A percentile compares a stretch with the other conserved stretches of the same genome.
phyloP scores from a whole-genome alignment of 805 yeast species.

The Pachysolen tannophilus region DNA sequence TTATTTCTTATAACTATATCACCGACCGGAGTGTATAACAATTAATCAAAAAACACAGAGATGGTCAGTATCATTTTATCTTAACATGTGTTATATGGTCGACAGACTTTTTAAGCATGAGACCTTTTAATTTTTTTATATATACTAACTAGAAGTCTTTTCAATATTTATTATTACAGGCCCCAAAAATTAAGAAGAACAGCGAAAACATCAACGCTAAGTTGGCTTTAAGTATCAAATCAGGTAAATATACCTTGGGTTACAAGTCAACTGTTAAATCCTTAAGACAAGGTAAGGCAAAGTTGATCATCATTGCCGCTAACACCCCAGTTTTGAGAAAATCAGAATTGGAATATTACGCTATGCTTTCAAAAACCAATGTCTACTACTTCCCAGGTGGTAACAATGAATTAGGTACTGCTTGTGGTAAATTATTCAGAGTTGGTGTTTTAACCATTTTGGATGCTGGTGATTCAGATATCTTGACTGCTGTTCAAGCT shows the following conservation, averaged over 20 bases:
- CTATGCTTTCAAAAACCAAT: constrained; percentile 97
- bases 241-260: constrained; percentile 99
- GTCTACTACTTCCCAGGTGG: constrained; percentile 99
- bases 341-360: constrained; percentile 99
- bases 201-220: constrained; percentile 96
- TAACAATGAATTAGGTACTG: constrained; percentile 99
- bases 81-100: not conserved
- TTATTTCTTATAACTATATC: constrained; percentile 6
- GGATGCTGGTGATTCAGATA: constrained; percentile 99
- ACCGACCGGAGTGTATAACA: constrained; percentile 91
- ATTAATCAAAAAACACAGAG: constrained; percentile 69
- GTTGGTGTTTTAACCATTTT: constrained; percentile 94
- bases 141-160: constrained; percentile 30
- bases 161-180: constrained; percentile 35
- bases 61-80: constrained; percentile 73
- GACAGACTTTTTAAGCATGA: not conserved
- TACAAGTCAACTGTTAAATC: constrained; percentile 98
- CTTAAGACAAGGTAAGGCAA: constrained; percentile 97
- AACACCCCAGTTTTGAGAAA: constrained; percentile 99
- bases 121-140: not conserved
- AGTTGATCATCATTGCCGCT: constrained; percentile 95
- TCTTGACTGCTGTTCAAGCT: constrained; percentile 56
- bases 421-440: constrained; percentile 99
- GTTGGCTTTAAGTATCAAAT: constrained; percentile 96
- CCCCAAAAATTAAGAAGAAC: constrained; percentile 88